These are phyloP conservation scores for Trichoderma sp. DNA, from an alignment of 2,329 filamentous ascomycete genomes.

Conservation along the genomic window DNA sequence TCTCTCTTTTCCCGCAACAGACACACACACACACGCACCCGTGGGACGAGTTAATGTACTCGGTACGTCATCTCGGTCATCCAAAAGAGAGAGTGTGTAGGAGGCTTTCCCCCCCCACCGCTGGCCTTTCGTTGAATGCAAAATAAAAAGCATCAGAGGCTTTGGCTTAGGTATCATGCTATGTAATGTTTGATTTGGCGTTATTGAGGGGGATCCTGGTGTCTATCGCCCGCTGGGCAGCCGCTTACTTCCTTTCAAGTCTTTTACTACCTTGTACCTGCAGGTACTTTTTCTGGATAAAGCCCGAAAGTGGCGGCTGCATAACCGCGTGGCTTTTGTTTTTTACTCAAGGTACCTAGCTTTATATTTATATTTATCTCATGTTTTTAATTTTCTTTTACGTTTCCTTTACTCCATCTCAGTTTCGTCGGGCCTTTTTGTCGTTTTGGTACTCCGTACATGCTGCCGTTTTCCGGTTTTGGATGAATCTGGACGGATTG, in stretches of 20 bases:
- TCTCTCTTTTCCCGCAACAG: not conserved
- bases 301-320: not conserved
- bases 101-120: too few relatives aligned
- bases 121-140: not conserved
- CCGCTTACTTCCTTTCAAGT: not conserved
- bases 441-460: not conserved
- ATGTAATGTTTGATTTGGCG: not conserved
- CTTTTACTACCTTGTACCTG: not conserved
- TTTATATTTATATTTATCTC: too few relatives aligned
- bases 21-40: not conserved
- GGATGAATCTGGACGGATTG: not conserved
- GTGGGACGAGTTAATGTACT: not conserved
- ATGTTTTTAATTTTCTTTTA: not conserved
- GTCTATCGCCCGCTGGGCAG: not conserved
- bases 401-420: not conserved
- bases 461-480: not conserved
- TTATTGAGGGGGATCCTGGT: not conserved
- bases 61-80: not conserved
- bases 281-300: not conserved
- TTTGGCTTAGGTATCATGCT: not conserved
- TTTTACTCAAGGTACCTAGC: too few relatives aligned
- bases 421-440: not conserved
- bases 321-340: not conserved
- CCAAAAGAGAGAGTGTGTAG: not conserved
- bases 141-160: not conserved